phyloP scores from a whole-genome alignment of 495 filamentous ascomycete genomes.

The Alectoria sarmentosa region DNA sequence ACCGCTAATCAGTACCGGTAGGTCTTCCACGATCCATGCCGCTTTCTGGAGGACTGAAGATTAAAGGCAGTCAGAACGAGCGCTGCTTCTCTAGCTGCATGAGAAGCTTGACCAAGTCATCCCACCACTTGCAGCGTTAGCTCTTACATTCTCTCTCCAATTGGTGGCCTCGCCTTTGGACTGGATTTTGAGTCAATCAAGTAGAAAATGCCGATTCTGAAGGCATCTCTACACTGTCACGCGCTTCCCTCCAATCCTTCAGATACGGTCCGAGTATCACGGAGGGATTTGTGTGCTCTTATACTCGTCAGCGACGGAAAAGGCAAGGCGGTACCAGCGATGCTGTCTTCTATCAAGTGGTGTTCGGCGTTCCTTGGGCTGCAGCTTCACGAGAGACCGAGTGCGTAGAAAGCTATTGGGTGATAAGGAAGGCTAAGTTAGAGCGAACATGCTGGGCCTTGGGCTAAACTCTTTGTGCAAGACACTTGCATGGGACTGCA shows the following conservation, averaged over 20 bases:
- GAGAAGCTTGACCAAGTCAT: background rate
- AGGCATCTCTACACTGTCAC: background rate
- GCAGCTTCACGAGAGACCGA: background rate
- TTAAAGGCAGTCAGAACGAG: background rate
- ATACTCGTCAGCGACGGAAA: background rate
- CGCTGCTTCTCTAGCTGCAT: conserved; percentile 1
- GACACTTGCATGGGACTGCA: background rate
- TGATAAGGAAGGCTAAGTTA: background rate
- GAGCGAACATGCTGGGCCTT: background rate
- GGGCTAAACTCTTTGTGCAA: background rate
- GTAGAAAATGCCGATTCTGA: background rate
- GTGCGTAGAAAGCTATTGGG: background rate
- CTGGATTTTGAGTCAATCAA: background rate
- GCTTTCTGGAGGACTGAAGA: background rate
- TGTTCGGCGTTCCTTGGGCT: background rate
- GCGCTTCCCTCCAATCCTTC: background rate
- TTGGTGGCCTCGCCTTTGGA: background rate
- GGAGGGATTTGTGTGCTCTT: background rate
- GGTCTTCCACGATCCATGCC: background rate
- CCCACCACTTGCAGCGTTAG: conserved; percentile 4
- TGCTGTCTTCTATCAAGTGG: background rate
- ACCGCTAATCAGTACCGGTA: background rate
- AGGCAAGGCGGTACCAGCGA: background rate
- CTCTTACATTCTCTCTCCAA: conserved; percentile 1
- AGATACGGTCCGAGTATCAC: background rate